phyloP scores from a whole-genome alignment of 2,329 filamentous ascomycete species.

The Dothiorella sarmentorum region DNA sequence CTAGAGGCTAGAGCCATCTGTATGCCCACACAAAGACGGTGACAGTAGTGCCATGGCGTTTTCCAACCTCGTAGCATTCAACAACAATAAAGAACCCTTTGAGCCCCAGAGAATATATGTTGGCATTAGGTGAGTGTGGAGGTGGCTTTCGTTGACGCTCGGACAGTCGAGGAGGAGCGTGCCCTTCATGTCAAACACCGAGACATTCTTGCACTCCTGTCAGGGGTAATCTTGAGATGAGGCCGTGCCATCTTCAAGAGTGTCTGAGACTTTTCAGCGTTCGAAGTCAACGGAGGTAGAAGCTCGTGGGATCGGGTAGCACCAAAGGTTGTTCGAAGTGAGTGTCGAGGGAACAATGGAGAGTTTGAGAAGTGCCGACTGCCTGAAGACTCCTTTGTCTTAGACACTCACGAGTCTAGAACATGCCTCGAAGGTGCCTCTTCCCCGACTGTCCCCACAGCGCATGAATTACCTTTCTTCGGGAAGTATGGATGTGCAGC shows the following conservation, averaged over 20 bases:
- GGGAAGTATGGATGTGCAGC: slow-evolving; percentile 14
- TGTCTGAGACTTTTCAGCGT: neutral
- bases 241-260: neutral
- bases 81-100: too few species aligned
- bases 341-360: neutral
- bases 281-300: neutral
- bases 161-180: neutral
- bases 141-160: neutral
- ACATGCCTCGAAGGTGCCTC: neutral
- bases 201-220: neutral
- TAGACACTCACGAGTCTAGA: slow-evolving; percentile 4
- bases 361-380: neutral
- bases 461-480: neutral
- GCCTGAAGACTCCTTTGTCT: slow-evolving; percentile 2
- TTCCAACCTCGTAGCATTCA: neutral
- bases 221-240: neutral
- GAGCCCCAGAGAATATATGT: neutral
- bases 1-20: neutral
- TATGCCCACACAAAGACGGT: neutral
- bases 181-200: neutral
- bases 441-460: neutral
- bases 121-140: neutral
- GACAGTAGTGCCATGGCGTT: neutral
- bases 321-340: neutral
- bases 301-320: neutral